These are phyloP conservation scores for Tylopilus sp. DNA, from an alignment of 768 basidiomycete species.

Conservation along the genomic window DNA sequence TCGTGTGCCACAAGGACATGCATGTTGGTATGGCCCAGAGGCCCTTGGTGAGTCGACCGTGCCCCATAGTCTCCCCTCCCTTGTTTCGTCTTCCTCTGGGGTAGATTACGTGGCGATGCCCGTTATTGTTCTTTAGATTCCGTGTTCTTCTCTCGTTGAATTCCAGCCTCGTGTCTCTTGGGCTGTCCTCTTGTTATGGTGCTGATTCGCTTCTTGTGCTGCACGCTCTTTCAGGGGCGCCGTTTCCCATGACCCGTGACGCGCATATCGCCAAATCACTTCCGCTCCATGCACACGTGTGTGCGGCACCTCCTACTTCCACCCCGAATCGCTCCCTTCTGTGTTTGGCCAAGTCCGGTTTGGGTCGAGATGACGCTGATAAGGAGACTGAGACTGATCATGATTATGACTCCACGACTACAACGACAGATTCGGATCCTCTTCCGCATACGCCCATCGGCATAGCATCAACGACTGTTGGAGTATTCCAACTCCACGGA, in stretches of 20 bases:
- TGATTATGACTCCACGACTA: constrained; percentile 26
- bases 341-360: constrained; percentile 1
- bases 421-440: constrained; percentile 27
- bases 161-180: background rate
- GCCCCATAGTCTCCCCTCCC: background rate
- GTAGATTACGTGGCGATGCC: constrained; percentile 2
- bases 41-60: constrained; percentile 17
- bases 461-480: constrained; percentile 1
- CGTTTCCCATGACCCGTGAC: constrained; percentile 12
- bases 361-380: constrained; percentile 13
- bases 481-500: constrained; percentile 7
- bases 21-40: constrained; percentile 21
- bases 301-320: constrained; percentile 1
- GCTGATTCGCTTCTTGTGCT: constrained; percentile 10
- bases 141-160: background rate
- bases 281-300: constrained; percentile 3
- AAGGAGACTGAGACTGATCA: constrained; percentile 24
- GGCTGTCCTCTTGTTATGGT: background rate
- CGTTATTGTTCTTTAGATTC: background rate
- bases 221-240: constrained; percentile 13
- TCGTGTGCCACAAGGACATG: constrained; percentile 15
- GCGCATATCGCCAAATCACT: constrained; percentile 3
- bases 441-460: constrained; percentile 26
- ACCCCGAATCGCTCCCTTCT: background rate
- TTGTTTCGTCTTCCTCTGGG: background rate